Conservation (phyloP, 305 asterid genomes). For the Fraxinus baroniana region DNA sequence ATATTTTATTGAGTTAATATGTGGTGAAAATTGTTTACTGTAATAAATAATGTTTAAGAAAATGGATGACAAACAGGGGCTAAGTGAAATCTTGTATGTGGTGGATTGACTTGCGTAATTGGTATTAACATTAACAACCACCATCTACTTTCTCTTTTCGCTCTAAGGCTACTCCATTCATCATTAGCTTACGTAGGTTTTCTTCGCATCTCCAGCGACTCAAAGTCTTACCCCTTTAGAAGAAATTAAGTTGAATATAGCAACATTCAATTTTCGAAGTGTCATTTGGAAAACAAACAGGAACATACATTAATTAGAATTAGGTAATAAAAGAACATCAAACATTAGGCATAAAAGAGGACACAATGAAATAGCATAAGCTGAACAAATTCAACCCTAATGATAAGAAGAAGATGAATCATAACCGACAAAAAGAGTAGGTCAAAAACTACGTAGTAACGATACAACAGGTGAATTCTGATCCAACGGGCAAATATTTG, state of each 20-base stretch:
- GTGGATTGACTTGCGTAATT: not conserved
- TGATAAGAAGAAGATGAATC: not conserved
- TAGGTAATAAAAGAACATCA: not conserved
- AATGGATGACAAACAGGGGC: too few relatives aligned
- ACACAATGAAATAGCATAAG: not conserved
- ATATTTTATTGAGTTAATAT: too few relatives aligned
- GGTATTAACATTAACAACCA: not conserved
- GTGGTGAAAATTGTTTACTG: too few relatives aligned
- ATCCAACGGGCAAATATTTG: not conserved
- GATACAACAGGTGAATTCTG: not conserved
- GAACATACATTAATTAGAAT: not conserved
- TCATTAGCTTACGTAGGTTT: not conserved
- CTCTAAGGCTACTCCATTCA: not conserved
- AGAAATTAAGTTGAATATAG: not conserved
- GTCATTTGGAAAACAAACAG: not conserved
- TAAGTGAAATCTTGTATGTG: not conserved
- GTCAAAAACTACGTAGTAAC: not conserved
- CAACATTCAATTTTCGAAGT: not conserved
- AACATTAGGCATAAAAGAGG: not conserved
- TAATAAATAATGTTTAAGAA: too few relatives aligned
- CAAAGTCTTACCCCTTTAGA: not conserved
- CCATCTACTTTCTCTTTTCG: not conserved
- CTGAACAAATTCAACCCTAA: not conserved
- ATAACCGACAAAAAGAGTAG: not conserved
- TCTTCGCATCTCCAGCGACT: not conserved